Evolutionary conservation across 768 basidiomycete species (phyloP).

Genomic region (Auricularia auricula-judae): DNA sequence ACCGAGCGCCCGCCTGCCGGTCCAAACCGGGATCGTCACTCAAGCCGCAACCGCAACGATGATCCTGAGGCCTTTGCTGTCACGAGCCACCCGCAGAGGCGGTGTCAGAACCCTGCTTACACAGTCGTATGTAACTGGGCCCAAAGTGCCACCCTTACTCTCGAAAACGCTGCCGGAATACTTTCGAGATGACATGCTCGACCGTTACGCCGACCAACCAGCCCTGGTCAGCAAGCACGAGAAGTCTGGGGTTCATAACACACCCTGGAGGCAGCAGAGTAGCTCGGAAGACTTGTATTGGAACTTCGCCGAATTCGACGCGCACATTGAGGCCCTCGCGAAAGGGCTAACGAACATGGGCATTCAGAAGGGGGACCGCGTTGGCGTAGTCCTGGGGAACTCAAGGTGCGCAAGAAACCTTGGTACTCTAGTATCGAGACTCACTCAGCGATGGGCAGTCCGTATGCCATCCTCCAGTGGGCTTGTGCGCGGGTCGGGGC

Average conservation of each 20-base stretch:
- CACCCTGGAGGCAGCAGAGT: constrained; percentile 43
- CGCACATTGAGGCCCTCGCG: constrained; percentile 55
- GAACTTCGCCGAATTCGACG: constrained; percentile 62
- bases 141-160: constrained; percentile 43
- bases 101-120: constrained; percentile 18
- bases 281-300: constrained; percentile 49
- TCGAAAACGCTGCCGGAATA: constrained; percentile 48
- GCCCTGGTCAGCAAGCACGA: constrained; percentile 61
- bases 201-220: constrained; percentile 34
- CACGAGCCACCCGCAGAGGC: neutral
- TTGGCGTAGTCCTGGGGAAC: constrained; percentile 78
- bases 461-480: constrained; percentile 78
- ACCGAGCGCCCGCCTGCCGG: neutral
- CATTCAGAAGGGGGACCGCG: constrained; percentile 62
- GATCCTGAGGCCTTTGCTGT: too few species aligned
- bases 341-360: constrained; percentile 60
- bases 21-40: neutral
- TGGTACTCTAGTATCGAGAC: neutral
- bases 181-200: constrained; percentile 47
- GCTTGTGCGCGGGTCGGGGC: constrained; percentile 80
- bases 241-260: constrained; percentile 43
- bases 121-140: constrained; percentile 46
- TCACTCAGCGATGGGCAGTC: constrained; percentile 25
- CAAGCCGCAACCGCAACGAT: too few species aligned
- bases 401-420: constrained; percentile 42